Percentiles rank a stretch among this genome's conserved stretches.
phyloP scores from a whole-genome alignment of 306 rosid species.

The Castanea mollissima region DNA sequence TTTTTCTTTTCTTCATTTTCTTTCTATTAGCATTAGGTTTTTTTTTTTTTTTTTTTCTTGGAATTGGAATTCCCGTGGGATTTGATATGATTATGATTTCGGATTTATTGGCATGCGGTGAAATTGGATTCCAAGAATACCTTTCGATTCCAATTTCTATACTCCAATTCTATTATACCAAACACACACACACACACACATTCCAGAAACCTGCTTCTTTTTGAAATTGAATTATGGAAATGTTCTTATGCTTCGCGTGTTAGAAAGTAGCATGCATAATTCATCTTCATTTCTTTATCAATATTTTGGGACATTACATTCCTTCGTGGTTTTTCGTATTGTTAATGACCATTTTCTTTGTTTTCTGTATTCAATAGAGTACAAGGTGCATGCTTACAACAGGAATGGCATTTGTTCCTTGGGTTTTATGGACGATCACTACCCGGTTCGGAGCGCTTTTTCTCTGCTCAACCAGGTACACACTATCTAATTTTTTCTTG shows the following conservation, averaged over 20 bases:
- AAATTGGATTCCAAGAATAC: background rate
- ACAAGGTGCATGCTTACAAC: constrained; percentile 88
- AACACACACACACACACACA: too few relatives aligned
- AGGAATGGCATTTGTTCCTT: constrained; percentile 92
- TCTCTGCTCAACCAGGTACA: constrained; percentile 86
- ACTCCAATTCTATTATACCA: too few relatives aligned
- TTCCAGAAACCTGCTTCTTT: background rate
- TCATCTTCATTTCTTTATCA: background rate
- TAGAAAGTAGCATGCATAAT: background rate
- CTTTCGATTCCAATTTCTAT: background rate
- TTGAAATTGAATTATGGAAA: background rate
- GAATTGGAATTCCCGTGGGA: background rate
- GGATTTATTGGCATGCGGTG: background rate
- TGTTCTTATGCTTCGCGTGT: background rate
- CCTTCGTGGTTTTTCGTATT: background rate
- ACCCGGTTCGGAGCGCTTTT: constrained; percentile 91
- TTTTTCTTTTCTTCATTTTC: background rate
- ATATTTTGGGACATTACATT: background rate
- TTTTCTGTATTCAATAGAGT: constrained; percentile 43
- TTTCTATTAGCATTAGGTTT: background rate
- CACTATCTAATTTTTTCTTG: background rate
- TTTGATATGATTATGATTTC: background rate
- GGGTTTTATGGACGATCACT: constrained; percentile 99
- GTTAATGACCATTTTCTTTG: background rate
- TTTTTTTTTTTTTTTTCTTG: background rate